Conservation (phyloP, 2,329 filamentous ascomycete species). For the Amylocarpus encephaloides region DNA sequence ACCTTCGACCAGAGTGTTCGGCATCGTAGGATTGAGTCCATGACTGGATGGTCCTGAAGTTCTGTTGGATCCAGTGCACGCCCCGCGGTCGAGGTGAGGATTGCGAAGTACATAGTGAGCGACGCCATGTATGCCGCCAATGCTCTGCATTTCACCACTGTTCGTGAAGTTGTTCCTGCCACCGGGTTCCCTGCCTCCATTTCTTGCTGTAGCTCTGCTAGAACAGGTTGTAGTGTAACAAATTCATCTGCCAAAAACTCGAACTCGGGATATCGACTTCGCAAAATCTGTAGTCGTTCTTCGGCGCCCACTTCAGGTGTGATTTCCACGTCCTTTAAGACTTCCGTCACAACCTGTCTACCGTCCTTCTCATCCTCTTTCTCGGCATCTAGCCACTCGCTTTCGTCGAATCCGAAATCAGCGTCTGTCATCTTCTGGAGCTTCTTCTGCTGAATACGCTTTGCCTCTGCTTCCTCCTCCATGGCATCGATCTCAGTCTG, state of each 20-base stretch:
- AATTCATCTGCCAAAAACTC: slow-evolving; percentile 74
- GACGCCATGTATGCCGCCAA: slow-evolving; percentile 80
- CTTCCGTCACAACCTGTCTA: slow-evolving; percentile 67
- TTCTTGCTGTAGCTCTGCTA: slow-evolving; percentile 52
- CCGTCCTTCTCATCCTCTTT: slow-evolving; percentile 40
- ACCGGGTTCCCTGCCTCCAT: slow-evolving; percentile 38
- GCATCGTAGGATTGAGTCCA: slow-evolving; percentile 76
- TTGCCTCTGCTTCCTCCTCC: slow-evolving; percentile 88
- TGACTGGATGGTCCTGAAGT: slow-evolving; percentile 82
- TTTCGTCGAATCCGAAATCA: slow-evolving; percentile 89
- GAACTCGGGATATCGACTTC: slow-evolving; percentile 84
- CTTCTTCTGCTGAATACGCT: slow-evolving; percentile 84
- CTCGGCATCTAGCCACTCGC: slow-evolving; percentile 67
- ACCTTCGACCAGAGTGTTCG: slow-evolving; percentile 74
- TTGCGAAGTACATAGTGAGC: slow-evolving; percentile 88
- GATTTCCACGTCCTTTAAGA: slow-evolving; percentile 78
- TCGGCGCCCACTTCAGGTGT: slow-evolving; percentile 70
- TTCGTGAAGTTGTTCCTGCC: background rate
- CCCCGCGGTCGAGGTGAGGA: slow-evolving; percentile 70
- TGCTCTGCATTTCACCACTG: slow-evolving; percentile 67
- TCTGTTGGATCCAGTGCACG: slow-evolving; percentile 68
- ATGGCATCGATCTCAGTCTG: slow-evolving; percentile 65
- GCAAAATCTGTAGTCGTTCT: slow-evolving; percentile 69
- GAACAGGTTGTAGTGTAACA: slow-evolving; percentile 43
- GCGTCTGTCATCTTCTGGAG: slow-evolving; percentile 81